Base-by-base conservation (phyloP, 2,329 filamentous ascomycete species). In the Lachnellula arida region DNA sequence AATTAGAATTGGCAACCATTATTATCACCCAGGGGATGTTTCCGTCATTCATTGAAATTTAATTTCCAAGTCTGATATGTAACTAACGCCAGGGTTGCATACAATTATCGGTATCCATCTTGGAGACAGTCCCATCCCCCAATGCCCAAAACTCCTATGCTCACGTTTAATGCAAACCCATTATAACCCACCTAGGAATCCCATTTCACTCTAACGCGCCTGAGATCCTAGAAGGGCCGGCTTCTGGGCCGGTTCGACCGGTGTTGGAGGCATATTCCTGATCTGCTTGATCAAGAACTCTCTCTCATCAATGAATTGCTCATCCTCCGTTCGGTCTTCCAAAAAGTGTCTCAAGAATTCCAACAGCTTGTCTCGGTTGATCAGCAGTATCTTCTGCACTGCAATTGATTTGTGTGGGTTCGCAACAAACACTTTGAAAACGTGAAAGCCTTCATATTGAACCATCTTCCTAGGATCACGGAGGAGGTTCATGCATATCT, bases 351-450 rank as follows among this genome's bases (percentile, higher is more conserved):
- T 89, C 51, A 99, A 75, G 72, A 99, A 99, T 59, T 84, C 86
- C 50, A 99, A 77, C 17, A 99, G 80, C 67, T 93, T 89, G 62
- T 97, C 92, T 56, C 92, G 85, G 71, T 99, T 99, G 82, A 96
- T 97, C 64, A 97, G 86, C 61, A 99, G 77, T 68, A 99, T 96
- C 70, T 93, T 90, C 71, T 96, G 91, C 49, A 99, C 94, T 35
- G 92, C 90, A 58, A 93, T 80, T n/a, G 91, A 96, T 76, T 99
- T 99, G 77, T 97, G 92, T 7, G 94, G 94, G 71, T 99, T 99
- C 58, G 94, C 94, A 53, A 97, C 94, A 73, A 99, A 99, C 60
- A 99, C 93, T 78, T 99, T 99, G 81, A 99, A 99, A 43, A 99
- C 93, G 71, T 99, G 94, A 72, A 99, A 99, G 7, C 92, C 94